These are phyloP conservation scores for Xerocomus cyaneibrunnescens DNA, from an alignment of 1,284 basidiomycete genomes.

Conservation along the genomic window DNA sequence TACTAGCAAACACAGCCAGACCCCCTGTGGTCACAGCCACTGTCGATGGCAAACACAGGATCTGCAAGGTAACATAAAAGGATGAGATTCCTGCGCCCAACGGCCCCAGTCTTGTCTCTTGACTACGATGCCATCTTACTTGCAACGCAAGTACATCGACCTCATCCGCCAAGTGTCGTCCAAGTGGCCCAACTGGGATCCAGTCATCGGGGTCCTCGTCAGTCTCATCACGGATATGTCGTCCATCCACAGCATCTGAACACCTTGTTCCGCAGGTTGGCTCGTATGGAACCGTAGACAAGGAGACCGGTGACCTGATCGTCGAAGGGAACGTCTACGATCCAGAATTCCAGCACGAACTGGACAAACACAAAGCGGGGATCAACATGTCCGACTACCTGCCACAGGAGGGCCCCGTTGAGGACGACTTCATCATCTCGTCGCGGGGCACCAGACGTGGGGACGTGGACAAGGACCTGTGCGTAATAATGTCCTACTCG, in stretches of 20 bases:
- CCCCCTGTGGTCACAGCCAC: not conserved
- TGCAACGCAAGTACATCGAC: conserved; percentile 31
- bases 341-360: conserved; percentile 19
- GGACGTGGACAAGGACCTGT: conserved; percentile 8
- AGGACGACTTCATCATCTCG: conserved; percentile 24
- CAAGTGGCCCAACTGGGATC: conserved; percentile 34
- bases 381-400: conserved; percentile 20
- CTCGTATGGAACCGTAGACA: conserved; percentile 25
- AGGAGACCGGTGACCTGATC: conserved; percentile 19
- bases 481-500: not conserved
- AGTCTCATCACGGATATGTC: conserved; percentile 1
- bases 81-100: not conserved
- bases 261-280: conserved; percentile 24
- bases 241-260: too few relatives aligned
- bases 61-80: not conserved
- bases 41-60: not conserved
- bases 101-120: not conserved
- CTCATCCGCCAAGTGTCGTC: conserved; percentile 23
- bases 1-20: not conserved
- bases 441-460: conserved; percentile 10
- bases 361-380: conserved; percentile 12
- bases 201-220: conserved; percentile 19
- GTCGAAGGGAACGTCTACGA: conserved; percentile 33
- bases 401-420: conserved; percentile 16
- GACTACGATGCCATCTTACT: conserved; percentile 7